Evolutionary conservation across 257 asterid species (phyloP), one percentile per base, ranked within the genome.

Genomic region (Linderniella brevidens): DNA sequence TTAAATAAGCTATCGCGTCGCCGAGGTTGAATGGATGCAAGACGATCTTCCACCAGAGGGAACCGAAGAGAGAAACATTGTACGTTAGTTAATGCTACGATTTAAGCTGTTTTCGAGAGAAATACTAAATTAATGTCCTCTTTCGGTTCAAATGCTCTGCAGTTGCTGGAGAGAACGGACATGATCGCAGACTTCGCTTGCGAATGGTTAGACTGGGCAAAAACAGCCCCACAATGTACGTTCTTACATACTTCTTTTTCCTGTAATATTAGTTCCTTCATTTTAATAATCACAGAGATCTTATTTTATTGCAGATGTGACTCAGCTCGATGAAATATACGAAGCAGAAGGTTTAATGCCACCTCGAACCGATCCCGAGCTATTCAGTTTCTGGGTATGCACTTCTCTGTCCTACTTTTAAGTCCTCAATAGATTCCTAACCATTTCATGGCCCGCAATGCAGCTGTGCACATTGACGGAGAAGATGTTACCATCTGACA

Each of bases 311-410:
- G 40, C 81, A 90, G 96, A 90, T 68, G 72, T 85, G 55, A 19
- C 53, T 64, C 65, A 83, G 68, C 86, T 82, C 54, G 86, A 87
- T 0, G 94, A 84, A 67, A 82, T 90, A 32, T 77, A 61, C 46
- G 81, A 74, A 64, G 90, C 95, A 6, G 93, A 90, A 57, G 92
- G 94, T 9, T 59, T 90, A 67, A 76, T 78, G 92, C 98, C 98
- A 37, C 13, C 86, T 12, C 52, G 85, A 43, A 72, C 47, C 50
- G 92, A 90, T 66, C 93, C 92, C 4, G 98, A 81, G 69, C 75
- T 72, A 50, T 81, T 90, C 63, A 90, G 96, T 73, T 90, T 90
- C 62, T 90, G 98, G 98, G 98, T 90, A 90, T 45, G 29, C 12
- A 49, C 36, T 29, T 14, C 8, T 41, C 8, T 13, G 48, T 12